Evolutionary conservation across 768 basidiomycete species (phyloP).

Genomic region (Lactarius deliciosus): DNA sequence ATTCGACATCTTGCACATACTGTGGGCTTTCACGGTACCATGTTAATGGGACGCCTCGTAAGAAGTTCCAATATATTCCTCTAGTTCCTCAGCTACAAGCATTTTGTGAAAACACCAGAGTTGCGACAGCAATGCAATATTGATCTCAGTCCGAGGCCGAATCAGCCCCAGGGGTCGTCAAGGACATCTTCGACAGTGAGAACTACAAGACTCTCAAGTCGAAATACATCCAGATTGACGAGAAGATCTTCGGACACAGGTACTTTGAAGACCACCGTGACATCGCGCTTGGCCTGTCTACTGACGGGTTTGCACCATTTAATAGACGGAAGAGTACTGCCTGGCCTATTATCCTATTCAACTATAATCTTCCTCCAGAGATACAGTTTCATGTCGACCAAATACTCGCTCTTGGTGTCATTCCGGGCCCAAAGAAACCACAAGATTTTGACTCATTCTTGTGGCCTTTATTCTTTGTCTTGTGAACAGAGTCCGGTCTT

Average conservation of each 20-base stretch:
- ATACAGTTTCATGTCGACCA: constrained; percentile 31
- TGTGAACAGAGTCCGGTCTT: constrained; percentile 31
- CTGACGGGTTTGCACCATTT: constrained; percentile 46
- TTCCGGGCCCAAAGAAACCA: constrained; percentile 35
- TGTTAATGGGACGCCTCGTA: background rate
- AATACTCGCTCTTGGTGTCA: constrained; percentile 31
- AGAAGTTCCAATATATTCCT: background rate
- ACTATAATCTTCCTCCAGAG: constrained; percentile 45
- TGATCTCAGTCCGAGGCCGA: background rate
- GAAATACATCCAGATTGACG: background rate
- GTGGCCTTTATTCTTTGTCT: constrained; percentile 32
- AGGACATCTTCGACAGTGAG: background rate
- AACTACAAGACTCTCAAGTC: background rate
- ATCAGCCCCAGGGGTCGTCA: background rate
- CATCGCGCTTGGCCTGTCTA: constrained; percentile 44
- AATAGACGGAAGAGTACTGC: constrained; percentile 36
- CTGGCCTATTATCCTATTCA: constrained; percentile 45
- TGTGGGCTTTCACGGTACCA: constrained; percentile 1
- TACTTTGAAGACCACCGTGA: constrained; percentile 43
- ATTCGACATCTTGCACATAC: background rate
- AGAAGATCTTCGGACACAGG: constrained; percentile 18
- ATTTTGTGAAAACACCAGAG: background rate
- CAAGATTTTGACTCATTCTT: constrained; percentile 36
- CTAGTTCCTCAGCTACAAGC: background rate
- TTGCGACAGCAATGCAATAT: background rate